Percentiles rank a stretch among this genome's conserved stretches.
These are phyloP conservation scores for Exidia glandulosa DNA, from an alignment of 768 basidiomycete species.

Conservation along the genomic window DNA sequence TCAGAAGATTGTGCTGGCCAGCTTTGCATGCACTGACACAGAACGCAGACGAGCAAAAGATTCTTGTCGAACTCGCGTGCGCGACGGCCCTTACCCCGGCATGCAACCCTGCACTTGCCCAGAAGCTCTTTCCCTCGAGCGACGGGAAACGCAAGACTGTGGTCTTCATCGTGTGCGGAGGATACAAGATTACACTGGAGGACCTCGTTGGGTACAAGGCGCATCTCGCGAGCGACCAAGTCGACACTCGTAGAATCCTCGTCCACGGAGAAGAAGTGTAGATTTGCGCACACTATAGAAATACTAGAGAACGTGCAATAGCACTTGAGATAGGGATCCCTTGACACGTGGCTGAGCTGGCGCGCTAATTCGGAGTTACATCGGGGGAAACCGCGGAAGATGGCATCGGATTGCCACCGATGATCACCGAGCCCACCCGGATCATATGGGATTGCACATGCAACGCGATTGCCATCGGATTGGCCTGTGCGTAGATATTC, in stretches of 20 bases:
- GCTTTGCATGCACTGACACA: not conserved
- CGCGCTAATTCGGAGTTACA: too few species aligned
- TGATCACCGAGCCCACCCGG: not conserved
- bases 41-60: constrained; percentile 56
- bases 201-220: constrained; percentile 38
- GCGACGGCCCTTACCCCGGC: constrained; percentile 57
- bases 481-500: not conserved
- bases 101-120: constrained; percentile 40
- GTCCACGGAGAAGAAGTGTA: too few species aligned
- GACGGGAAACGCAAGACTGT: constrained; percentile 15
- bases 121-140: constrained; percentile 8
- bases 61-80: constrained; percentile 65
- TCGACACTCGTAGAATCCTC: too few species aligned
- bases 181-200: constrained; percentile 53
- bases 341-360: too few species aligned
- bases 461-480: not conserved
- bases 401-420: not conserved
- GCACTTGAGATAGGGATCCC: too few species aligned
- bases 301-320: too few species aligned
- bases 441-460: not conserved
- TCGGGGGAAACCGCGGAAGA: not conserved
- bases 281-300: too few species aligned
- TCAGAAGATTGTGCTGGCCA: constrained; percentile 19
- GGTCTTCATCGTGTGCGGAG: constrained; percentile 61
- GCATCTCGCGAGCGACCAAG: too few species aligned